Percentiles rank a stretch among this genome's conserved stretches.
Evolutionary conservation across 2,329 filamentous ascomycete genomes (phyloP).

Genomic region (Epichloe glyceriae): DNA sequence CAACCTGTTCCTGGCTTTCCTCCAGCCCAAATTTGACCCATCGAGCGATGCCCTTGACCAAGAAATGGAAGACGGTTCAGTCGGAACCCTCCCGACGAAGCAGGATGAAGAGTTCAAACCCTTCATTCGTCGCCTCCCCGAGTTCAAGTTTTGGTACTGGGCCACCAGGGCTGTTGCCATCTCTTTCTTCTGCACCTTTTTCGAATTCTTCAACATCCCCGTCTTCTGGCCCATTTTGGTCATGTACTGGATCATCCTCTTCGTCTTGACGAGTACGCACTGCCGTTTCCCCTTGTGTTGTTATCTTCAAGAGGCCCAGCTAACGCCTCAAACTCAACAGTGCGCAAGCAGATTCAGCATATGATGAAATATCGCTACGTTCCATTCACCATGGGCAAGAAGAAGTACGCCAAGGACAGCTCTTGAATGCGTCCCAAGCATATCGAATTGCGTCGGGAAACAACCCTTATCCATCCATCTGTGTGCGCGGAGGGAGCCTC

Average conservation of each 20-base stretch:
- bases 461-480: background rate
- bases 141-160: conserved; percentile 99
- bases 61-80: conserved; percentile 87
- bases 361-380: conserved; percentile 99
- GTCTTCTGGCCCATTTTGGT: conserved; percentile 99
- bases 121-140: conserved; percentile 87
- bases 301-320: background rate
- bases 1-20: conserved; percentile 96
- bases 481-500: background rate
- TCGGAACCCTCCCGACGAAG: conserved; percentile 76
- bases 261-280: conserved; percentile 79
- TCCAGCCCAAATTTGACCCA: conserved; percentile 97
- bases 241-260: conserved; percentile 97
- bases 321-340: conserved; percentile 29
- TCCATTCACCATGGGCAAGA: conserved; percentile 84
- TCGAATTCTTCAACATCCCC: conserved; percentile 86
- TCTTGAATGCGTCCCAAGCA: conserved; percentile 16
- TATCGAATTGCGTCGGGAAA: background rate
- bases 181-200: conserved; percentile 81
- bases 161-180: conserved; percentile 79
- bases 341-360: conserved; percentile 98
- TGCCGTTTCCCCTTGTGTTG: background rate
- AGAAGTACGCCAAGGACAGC: conserved; percentile 59
- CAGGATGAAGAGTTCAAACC: conserved; percentile 95
- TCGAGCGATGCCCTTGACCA: conserved; percentile 83